These are phyloP conservation scores for Immersiella caudata DNA, from an alignment of 495 filamentous ascomycete genomes.

Conservation along the genomic window DNA sequence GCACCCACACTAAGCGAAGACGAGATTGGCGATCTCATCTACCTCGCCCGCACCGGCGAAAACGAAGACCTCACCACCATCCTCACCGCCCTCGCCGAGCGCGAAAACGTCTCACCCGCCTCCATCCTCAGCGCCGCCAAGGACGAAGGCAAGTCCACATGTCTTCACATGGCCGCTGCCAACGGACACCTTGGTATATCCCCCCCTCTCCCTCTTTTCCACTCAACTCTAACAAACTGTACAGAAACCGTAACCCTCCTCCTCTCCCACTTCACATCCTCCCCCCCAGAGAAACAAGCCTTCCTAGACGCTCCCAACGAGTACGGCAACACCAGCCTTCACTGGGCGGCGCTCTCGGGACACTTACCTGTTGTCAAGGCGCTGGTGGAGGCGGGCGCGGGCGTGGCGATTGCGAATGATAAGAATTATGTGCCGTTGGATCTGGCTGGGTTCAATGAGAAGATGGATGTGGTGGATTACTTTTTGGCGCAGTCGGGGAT, in stretches of 20 bases:
- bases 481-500: constrained; percentile 59
- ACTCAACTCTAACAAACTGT: not conserved
- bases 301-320: constrained; percentile 72
- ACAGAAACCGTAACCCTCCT: constrained; percentile 47
- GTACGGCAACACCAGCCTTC: constrained; percentile 84
- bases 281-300: constrained; percentile 36
- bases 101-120: constrained; percentile 54
- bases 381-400: constrained; percentile 65
- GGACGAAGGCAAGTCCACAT: constrained; percentile 72
- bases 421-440: constrained; percentile 85
- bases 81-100: constrained; percentile 58
- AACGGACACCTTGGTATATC: constrained; percentile 78
- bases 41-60: constrained; percentile 76
- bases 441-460: constrained; percentile 75
- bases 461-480: constrained; percentile 67
- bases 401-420: constrained; percentile 72
- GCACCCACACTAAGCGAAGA: constrained; percentile 65
- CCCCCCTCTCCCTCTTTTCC: not conserved
- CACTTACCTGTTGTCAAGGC: constrained; percentile 78
- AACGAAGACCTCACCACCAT: constrained; percentile 65
- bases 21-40: constrained; percentile 84
- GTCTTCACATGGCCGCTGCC: constrained; percentile 85
- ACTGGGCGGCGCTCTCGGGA: constrained; percentile 91
- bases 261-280: constrained; percentile 41
- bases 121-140: constrained; percentile 65